Percentiles rank a stretch among this genome's conserved stretches.
Conservation (phyloP, 1,139 yeast species). For the Debaryomyces nepalensis region DNA sequence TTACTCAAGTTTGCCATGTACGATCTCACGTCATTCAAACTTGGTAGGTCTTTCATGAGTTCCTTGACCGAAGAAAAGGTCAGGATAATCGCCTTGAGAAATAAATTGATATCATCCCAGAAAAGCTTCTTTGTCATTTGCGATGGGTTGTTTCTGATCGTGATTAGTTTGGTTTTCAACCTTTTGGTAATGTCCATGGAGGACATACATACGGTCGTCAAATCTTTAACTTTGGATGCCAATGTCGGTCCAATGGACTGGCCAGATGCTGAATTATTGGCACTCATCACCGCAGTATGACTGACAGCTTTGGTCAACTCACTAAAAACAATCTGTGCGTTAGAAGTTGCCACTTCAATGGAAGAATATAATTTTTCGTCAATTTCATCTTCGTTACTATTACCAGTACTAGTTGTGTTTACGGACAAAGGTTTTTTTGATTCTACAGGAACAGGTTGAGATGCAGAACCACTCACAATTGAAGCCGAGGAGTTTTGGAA, state of each 20-base stretch:
- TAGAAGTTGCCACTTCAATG: slow-evolving; percentile 71
- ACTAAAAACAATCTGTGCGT: slow-evolving; percentile 79
- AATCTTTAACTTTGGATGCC: slow-evolving; percentile 71
- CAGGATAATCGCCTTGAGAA: slow-evolving; percentile 80
- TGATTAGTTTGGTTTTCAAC: slow-evolving; percentile 59
- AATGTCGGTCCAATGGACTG: slow-evolving; percentile 37
- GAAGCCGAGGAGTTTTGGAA: neutral
- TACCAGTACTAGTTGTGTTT: slow-evolving; percentile 25
- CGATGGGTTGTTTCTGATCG: slow-evolving; percentile 55
- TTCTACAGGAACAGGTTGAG: slow-evolving; percentile 24
- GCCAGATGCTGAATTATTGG: slow-evolving; percentile 18
- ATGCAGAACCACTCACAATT: neutral
- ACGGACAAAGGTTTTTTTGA: slow-evolving; percentile 31
- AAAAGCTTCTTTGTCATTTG: slow-evolving; percentile 64
- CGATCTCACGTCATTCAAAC: slow-evolving; percentile 77
- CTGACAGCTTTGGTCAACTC: slow-evolving; percentile 80
- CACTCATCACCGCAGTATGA: slow-evolving; percentile 59
- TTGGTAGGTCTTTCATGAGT: slow-evolving; percentile 80
- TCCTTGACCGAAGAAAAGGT: slow-evolving; percentile 83
- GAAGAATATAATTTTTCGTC: slow-evolving; percentile 79
- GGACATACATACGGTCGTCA: slow-evolving; percentile 75
- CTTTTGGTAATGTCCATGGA: slow-evolving; percentile 82
- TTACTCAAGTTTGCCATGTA: slow-evolving; percentile 82
- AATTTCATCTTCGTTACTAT: slow-evolving; percentile 53
- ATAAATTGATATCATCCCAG: slow-evolving; percentile 86